These are phyloP conservation scores for Phytophthora rubi DNA, from an alignment of 352 stramenopile genomes.

Conservation along the genomic window DNA sequence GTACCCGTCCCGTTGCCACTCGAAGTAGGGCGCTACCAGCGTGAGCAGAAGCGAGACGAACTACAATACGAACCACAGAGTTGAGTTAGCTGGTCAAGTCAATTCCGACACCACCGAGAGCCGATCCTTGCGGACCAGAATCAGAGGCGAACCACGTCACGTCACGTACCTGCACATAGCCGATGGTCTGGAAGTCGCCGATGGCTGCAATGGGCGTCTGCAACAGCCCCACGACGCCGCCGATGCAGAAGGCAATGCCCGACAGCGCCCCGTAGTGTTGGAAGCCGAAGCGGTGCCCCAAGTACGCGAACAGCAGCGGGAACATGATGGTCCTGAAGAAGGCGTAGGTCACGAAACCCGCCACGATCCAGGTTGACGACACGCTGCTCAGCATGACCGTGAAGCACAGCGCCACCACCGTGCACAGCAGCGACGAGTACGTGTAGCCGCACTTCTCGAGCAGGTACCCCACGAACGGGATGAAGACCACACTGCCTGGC, in stretches of 20 bases:
- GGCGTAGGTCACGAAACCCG: conserved; percentile 74
- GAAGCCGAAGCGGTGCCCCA: conserved; percentile 85
- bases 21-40: conserved; percentile 55
- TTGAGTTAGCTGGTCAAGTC: neutral
- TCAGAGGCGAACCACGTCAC: neutral
- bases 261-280: conserved; percentile 85
- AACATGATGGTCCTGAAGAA: conserved; percentile 88
- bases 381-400: conserved; percentile 46
- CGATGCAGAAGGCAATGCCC: conserved; percentile 79
- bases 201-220: conserved; percentile 70
- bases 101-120: neutral
- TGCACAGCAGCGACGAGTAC: conserved; percentile 56
- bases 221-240: conserved; percentile 63
- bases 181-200: conserved; percentile 50
- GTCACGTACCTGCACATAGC: conserved; percentile 55
- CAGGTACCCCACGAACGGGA: conserved; percentile 73
- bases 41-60: conserved; percentile 59
- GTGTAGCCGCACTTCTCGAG: conserved; percentile 79
- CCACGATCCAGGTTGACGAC: conserved; percentile 54
- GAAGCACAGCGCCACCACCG: conserved; percentile 48
- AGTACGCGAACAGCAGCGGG: conserved; percentile 80
- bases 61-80: conserved; percentile 14
- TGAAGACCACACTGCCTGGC: conserved; percentile 74
- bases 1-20: conserved; percentile 44
- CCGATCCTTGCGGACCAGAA: neutral